Base-by-base conservation (phyloP, 331 rosid species). In the Quercus tomentella region DNA sequence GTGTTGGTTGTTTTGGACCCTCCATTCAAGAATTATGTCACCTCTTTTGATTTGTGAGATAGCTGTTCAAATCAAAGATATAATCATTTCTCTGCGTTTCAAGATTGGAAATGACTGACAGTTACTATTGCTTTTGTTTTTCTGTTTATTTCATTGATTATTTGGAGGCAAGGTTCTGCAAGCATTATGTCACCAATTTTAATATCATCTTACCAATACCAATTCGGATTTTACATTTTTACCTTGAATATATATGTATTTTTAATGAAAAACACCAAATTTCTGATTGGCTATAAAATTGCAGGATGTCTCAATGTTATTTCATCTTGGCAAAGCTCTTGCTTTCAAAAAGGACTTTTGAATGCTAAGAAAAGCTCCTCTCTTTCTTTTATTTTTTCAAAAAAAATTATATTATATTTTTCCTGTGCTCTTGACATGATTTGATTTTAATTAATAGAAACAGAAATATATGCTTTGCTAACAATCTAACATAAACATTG, bases 61-160 rank as follows among this genome's bases (percentile, higher is more conserved):
- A 23, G 35, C 33, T 25, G 22, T 67, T 71, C 60, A 49, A 52
- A 71, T 43, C 41, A 49, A 22, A 45, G 31, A 71, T 45, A 23
- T 49, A 4, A 51, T 71, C 58, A 63, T 55, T 63, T 72, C 54
- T 63, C 28, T 71, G 65, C 30, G 2, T 72, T 30, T 41, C 31
- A 8, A 7, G 43, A 11, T 70, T 72, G 89, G 89, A 85, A 51
- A 52, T 72, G 84, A 86, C 88, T 25, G 11, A 28, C 82, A 35
- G 22, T 51, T n/a, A 9, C 12, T 73, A n/a, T 52, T 33, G 10
- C 45, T 67, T 70, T n/a, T 4, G 22, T 1, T 12, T 30, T 75
- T 51, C 21, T 56, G 4, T 7, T 7, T 22, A 10, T 22, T 55
- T 28, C 6, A 4, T 35, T 37, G 52, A 35, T 20, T 67, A 8